Conservation (phyloP, 2,329 filamentous ascomycete species). For the Fusarium brevicatenulatum region DNA sequence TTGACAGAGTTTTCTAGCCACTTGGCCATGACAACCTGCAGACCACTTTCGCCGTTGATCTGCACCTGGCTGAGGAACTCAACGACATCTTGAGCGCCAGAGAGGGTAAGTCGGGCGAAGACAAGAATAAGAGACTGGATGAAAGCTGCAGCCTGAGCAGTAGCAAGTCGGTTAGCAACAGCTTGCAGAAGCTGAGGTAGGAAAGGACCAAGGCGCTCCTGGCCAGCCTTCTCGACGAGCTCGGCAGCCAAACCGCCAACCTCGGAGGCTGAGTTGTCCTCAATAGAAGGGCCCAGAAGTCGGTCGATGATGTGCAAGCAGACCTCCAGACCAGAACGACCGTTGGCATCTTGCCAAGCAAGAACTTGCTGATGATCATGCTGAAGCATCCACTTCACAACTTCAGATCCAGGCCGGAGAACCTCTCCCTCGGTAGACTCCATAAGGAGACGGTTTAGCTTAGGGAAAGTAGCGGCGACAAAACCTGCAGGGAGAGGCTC, state of each 20-base stretch:
- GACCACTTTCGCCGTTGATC: conserved; percentile 81
- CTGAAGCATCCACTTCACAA: conserved; percentile 87
- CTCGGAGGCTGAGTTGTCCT: conserved; percentile 94
- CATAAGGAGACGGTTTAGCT: conserved; percentile 84
- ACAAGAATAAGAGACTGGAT: conserved; percentile 97
- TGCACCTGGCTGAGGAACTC: conserved; percentile 89
- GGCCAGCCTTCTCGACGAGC: conserved; percentile 93
- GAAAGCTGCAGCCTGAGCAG: conserved; percentile 85
- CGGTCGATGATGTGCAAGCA: conserved; percentile 93
- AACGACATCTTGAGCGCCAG: conserved; percentile 87
- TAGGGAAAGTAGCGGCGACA: conserved; percentile 85
- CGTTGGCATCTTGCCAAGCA: conserved; percentile 81
- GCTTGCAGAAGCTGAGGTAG: conserved; percentile 88
- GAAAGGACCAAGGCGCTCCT: conserved; percentile 89
- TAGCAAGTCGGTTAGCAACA: conserved; percentile 84
- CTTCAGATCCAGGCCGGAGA: conserved; percentile 84
- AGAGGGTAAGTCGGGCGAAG: conserved; percentile 88
- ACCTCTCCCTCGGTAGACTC: conserved; percentile 88
- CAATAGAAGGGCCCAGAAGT: conserved; percentile 82
- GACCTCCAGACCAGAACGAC: conserved; percentile 86
- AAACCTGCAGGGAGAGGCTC: conserved; percentile 89
- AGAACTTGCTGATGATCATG: conserved; percentile 93
- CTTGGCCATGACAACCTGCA: conserved; percentile 89
- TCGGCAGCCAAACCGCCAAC: conserved; percentile 94
- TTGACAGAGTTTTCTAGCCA: conserved; percentile 98